Evolutionary conservation across 352 stramenopile genomes (phyloP), one percentile per base, ranked within the genome.

Genomic region (Phytopythium helicoides): DNA sequence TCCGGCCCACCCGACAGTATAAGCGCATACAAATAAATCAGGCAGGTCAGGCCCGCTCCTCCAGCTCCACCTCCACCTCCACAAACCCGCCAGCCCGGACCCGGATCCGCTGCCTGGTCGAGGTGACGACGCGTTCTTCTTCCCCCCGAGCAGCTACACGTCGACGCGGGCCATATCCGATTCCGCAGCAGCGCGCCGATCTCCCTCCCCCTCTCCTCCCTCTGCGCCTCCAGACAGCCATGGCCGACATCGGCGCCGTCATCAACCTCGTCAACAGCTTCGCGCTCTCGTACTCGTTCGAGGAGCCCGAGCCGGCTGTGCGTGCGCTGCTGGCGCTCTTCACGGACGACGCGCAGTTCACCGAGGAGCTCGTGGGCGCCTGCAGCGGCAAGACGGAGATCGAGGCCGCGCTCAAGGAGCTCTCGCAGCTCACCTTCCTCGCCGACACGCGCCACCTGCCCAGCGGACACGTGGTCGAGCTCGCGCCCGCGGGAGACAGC

Each of bases 221-320:
- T 35, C 1, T 15, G 8, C 9, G 10, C 19, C 35, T 12, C 38
- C 18, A 26, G 7, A 19, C 48, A 1, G 61, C 21, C 41, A 92
- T 92, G 82, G 67, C 77, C 48, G 82, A 92, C 45, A 68, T 87
- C 54, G 68, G 68, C 23, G 70, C 83, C 16, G 88, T 94, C 58
- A 76, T 90, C 52, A 94, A 92, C 74, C 72, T 94, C 60, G 75
- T 94, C 34, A 94, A 94, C 73, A 72, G 64, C 49, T 94, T 92
- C 52, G 83, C 83, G 59, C 68, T 83, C 22, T 63, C 73, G 42
- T 94, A 89, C 64, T 89, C 81, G 68, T 70, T 92, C 18, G 78
- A 92, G 62, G 73, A 89, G 56, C 68, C 62, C n/a, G 76, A 89
- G 34, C 73, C 75, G 62, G 90, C 76, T 19, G 63, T 84, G 39